Conservation (phyloP, 352 stramenopile species). For the Globisporangium lucens region DNA sequence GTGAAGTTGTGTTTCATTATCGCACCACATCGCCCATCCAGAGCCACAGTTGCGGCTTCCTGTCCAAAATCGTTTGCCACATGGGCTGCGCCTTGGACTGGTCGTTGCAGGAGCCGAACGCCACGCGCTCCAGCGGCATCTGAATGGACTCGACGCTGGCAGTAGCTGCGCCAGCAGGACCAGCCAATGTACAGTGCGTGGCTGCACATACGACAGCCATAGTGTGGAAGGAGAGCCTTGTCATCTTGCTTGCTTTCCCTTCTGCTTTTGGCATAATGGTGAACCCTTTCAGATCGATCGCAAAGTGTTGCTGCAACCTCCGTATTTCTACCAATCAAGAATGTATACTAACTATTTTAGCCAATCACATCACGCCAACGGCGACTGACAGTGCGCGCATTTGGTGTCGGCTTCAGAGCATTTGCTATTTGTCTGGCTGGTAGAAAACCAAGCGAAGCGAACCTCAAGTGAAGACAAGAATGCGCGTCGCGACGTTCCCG, state of each 20-base stretch:
- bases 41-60: conserved; percentile 70
- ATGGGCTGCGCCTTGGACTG: conserved; percentile 74
- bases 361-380: conserved; percentile 31
- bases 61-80: conserved; percentile 51
- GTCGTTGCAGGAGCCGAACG: conserved; percentile 85
- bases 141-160: conserved; percentile 18
- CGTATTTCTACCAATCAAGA: not conserved
- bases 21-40: conserved; percentile 84
- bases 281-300: not conserved
- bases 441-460: not conserved
- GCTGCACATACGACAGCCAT: not conserved
- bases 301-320: conserved; percentile 3
- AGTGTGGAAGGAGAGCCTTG: not conserved
- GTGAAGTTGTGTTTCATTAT: not conserved
- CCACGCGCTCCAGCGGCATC: conserved; percentile 44
- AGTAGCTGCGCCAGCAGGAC: not conserved
- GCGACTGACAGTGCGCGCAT: conserved; percentile 10
- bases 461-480: conserved; percentile 5
- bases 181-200: not conserved
- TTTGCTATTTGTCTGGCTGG: conserved; percentile 14
- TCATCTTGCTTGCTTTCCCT: not conserved
- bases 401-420: not conserved
- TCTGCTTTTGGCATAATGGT: not conserved
- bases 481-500: conserved; percentile 18
- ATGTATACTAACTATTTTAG: conserved; percentile 9